phyloP scores from a whole-genome alignment of 1,139 yeast genomes.

The Lodderomyces beijingensis region DNA sequence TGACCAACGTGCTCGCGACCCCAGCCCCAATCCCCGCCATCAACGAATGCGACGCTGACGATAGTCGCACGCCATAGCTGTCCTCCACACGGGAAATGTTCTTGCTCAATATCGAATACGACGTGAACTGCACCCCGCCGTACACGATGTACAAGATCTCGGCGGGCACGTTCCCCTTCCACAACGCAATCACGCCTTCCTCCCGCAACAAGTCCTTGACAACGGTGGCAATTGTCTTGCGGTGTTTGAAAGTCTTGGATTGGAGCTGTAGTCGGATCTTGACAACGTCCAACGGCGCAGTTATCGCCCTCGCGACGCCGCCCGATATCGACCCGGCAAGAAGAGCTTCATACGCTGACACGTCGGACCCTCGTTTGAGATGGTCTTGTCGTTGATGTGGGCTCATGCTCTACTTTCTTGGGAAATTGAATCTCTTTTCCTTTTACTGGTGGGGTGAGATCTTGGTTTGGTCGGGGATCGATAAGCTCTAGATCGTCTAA shows the following conservation, averaged over 20 bases:
- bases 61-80: conserved; percentile 18
- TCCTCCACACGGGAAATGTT: conserved; percentile 30
- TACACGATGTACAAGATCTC: conserved; percentile 78
- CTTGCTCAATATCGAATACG: conserved; percentile 56
- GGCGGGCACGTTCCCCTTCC: conserved; percentile 97
- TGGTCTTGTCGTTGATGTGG: conserved; percentile 37
- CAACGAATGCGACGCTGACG: conserved; percentile 46
- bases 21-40: conserved; percentile 80
- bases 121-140: conserved; percentile 80
- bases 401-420: too few species aligned
- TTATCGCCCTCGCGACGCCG: conserved; percentile 59
- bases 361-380: conserved; percentile 47
- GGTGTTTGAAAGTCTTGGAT: conserved; percentile 10
- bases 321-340: conserved; percentile 76
- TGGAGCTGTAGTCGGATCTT: conserved; percentile 79
- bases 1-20: conserved; percentile 58
- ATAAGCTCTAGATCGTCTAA: too few species aligned
- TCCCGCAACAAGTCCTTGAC: conserved; percentile 22
- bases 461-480: too few species aligned
- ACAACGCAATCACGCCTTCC: conserved; percentile 52
- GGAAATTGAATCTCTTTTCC: too few species aligned
- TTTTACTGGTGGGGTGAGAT: too few species aligned
- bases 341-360: conserved; percentile 40
- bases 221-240: conserved; percentile 7
- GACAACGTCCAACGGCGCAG: conserved; percentile 87